These are phyloP conservation scores for Cyclotella cryptica DNA, from an alignment of 108 stramenopile species.

Conservation along the genomic window DNA sequence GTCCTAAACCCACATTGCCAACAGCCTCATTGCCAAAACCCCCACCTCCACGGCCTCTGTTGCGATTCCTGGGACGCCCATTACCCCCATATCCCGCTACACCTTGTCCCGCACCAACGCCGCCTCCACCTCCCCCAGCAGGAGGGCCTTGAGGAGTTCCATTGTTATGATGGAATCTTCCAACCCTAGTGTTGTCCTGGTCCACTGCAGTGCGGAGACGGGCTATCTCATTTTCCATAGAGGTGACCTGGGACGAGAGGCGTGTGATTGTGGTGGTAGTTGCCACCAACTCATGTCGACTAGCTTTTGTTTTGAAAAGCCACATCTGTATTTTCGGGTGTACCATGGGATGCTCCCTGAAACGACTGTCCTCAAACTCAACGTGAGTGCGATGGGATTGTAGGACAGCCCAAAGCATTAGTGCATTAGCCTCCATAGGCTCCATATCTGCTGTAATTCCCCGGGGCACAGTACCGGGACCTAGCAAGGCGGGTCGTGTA, in stretches of 20 bases:
- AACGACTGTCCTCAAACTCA: not conserved
- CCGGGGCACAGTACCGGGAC: not conserved
- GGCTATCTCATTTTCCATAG: not conserved
- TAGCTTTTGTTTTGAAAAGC: not conserved
- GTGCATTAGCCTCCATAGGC: not conserved
- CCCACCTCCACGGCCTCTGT: not conserved
- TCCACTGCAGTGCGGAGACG: not conserved
- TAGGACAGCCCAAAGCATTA: not conserved
- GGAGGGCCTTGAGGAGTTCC: too few species aligned
- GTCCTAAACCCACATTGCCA: too few species aligned
- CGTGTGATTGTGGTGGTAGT: too few species aligned
- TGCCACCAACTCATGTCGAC: too few species aligned
- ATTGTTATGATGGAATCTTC: too few species aligned
- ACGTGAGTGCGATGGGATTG: too few species aligned
- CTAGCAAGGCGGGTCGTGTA: not conserved
- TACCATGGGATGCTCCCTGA: conserved; percentile 2
- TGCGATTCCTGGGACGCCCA: not conserved
- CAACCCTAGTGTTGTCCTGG: not conserved
- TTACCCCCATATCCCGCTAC: not conserved
- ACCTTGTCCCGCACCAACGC: not conserved
- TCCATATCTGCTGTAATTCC: not conserved
- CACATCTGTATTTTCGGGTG: not conserved
- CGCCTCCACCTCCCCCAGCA: not conserved
- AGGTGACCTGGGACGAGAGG: not conserved
- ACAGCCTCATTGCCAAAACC: not conserved